Base-by-base conservation (phyloP, 306 rosid genomes). In the Echinosophora koreensis region DNA sequence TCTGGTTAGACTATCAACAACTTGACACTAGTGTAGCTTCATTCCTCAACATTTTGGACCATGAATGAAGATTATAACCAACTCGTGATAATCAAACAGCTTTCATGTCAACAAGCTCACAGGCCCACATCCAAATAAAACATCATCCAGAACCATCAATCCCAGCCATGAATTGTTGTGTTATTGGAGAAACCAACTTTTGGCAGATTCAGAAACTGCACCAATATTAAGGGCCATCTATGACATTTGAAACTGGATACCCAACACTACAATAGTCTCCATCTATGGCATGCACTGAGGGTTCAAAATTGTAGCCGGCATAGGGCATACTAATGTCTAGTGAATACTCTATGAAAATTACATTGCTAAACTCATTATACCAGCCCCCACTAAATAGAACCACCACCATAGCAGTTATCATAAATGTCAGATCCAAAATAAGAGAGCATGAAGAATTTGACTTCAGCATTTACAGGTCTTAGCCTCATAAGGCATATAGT, bases 251-350 rank as follows among this genome's bases (percentile, higher is more conserved):
- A 71, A 64, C 66, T 44, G 76, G 51, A 64, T 42, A 61, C 41
- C 52, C 61, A 56, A n/a, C 61, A 69, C 61, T 78, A 75, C 55
- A 38, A 61, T 22, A 83, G 68, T 75, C 77, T 69, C 86, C 85
- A 81, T 75, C 73, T 63, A 63, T 81, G 72, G 55, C 50, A 74
- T 35, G 80, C 46, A 74, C 66, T 73, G 69, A 74, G 66, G 69
- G 56, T 56, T 73, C 86, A 81, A 44, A 44, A 44, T 2, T 9
- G 10, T 12, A 44, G 12, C 49, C 49, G 9, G 49, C 49, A 39
- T 7, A 39, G 46, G 7, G 50, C 66, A 84, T 67, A 78, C 71
- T 57, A 71, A 54, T 57, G 68, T 65, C 51, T 73, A 52, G 82
- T 30, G 66, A 71, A 60, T 50, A 65, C 64, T 64, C 44, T 58